Evolutionary conservation across 1,284 basidiomycete species (phyloP).

Genomic region (Vanrija humicola): DNA sequence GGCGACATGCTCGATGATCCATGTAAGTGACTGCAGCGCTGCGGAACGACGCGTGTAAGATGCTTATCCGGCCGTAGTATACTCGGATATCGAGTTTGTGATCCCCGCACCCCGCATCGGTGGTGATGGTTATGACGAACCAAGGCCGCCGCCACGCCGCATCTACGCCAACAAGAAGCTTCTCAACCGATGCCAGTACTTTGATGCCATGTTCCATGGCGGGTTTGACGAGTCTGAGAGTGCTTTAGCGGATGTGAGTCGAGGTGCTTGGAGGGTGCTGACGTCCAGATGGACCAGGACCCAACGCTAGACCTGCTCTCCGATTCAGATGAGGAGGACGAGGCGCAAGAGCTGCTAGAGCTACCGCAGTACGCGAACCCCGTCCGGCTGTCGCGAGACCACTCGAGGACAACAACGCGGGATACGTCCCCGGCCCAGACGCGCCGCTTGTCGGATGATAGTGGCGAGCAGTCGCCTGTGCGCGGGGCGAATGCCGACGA

Average conservation of each 20-base stretch:
- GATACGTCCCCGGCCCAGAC: constrained; percentile 9
- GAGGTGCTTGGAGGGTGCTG: not conserved
- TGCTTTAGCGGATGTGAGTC: constrained; percentile 24
- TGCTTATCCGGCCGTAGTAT: constrained; percentile 49
- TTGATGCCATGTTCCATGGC: constrained; percentile 52
- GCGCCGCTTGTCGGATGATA: not conserved
- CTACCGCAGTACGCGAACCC: not conserved
- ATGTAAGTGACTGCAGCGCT: constrained; percentile 21
- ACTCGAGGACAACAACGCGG: constrained; percentile 19
- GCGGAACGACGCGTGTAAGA: not conserved
- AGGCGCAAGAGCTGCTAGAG: constrained; percentile 19
- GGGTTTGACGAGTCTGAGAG: constrained; percentile 42
- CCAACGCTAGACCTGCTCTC: constrained; percentile 34
- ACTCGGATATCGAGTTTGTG: constrained; percentile 76
- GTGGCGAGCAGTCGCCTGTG: not conserved
- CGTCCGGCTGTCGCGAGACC: not conserved
- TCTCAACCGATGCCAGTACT: constrained; percentile 70
- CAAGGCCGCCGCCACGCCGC: constrained; percentile 12
- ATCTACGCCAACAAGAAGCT: constrained; percentile 61
- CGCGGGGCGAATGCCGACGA: not conserved
- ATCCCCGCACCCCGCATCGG: constrained; percentile 50
- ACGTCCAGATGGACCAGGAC: constrained; percentile 19
- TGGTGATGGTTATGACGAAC: not conserved
- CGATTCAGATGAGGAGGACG: constrained; percentile 48
- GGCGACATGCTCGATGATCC: constrained; percentile 71